Evolutionary conservation across 768 basidiomycete species (phyloP), one percentile per base, ranked within the genome.

Genomic region (Baorangia bicolor): DNA sequence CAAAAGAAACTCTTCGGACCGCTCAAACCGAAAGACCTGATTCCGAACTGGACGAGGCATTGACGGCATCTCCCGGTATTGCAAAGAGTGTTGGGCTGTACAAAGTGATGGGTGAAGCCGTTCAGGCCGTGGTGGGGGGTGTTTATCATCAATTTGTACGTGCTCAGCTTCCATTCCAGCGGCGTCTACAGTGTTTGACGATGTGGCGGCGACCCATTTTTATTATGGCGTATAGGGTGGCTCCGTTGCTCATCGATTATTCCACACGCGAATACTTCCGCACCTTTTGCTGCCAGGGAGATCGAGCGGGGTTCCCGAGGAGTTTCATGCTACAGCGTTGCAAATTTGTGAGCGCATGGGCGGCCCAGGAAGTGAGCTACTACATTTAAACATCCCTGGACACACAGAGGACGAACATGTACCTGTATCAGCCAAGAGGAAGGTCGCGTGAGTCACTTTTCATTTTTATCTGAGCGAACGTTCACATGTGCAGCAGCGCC

Each of bases 121-220:
- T 92, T 5, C 84, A 87, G 61, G 91, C 88, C 3, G 76, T 91
- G 16, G 70, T 92, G 30, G 91, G 91, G 23, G 88, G 85, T 7
- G 79, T 92, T 13, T 90, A 84, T 64, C 83, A 87, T 63, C 89
- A 94, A 75, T 90, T 86, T 69, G 91, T 93, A 64, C 55, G 90
- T 77, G 49, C 33, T 49, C 54, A 35, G 10, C 44, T 61, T 59
- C 65, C 75, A 12, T 58, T 73, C 11, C 28, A 28, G 56, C 20
- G 73, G 18, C 11, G 4, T 35, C 37, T 33, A 20, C 27, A 41
- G n/a, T 40, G 5, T 23, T 37, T 58, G 48, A 56, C 23, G 18
- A 35, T 20, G 9, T 55, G 16, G n/a, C 25, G 10, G 51, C 12
- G 30, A 57, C 75, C 35, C 13, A 37, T 25, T 30, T 8, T 23